Evolutionary conservation across 2,329 filamentous ascomycete genomes (phyloP), one percentile per base, ranked within the genome.

Genomic region (Colletotrichum zoysiae): DNA sequence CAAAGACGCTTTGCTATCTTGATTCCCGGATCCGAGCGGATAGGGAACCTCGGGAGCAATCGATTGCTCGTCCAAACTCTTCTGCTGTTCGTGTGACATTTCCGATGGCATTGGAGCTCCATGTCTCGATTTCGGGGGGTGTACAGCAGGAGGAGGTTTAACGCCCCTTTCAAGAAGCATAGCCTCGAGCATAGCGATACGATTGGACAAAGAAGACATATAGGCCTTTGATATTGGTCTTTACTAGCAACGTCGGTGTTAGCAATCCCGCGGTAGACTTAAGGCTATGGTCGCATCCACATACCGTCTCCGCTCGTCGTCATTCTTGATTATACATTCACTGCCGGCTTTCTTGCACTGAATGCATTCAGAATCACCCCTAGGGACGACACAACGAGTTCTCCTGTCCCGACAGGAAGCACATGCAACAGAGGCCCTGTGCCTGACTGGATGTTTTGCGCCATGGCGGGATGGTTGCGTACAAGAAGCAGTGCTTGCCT

Each of bases 221-320:
- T 89, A 89, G 65, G 87, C 87, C 76, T 88, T 86, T 26, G 86
- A 89, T 44, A 89, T 88, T 9, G 87, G 87, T 48, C 87, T 58
- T 58, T 88, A 50, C 20, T 44, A 30, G n/a, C 16, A 56, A 40
- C 44, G 65, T 48, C 71, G 30, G 35, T 14, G 74, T 76, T 65
- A 33, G 33, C 18, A 30, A 58, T 66, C 70, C 30, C 20, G 33
- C 40, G 56, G 38, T 55, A 44, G 8, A 46, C 12, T 23, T 35
- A 20, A 11, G 9, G 8, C 5, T 5, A 23, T 9, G 18, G 11
- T 38, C 6, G 16, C 5, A 3, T 23, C 2, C 40, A 65, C 82
- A 51, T 76, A 87, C 87, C 86, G 81, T 78, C 87, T 79, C 53
- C 87, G 80, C 76, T 89, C 87, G 76, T 89, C 87, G 71, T 89